These are phyloP conservation scores for Penicillium palitans DNA, from an alignment of 2,329 filamentous ascomycete genomes.

Conservation along the genomic window DNA sequence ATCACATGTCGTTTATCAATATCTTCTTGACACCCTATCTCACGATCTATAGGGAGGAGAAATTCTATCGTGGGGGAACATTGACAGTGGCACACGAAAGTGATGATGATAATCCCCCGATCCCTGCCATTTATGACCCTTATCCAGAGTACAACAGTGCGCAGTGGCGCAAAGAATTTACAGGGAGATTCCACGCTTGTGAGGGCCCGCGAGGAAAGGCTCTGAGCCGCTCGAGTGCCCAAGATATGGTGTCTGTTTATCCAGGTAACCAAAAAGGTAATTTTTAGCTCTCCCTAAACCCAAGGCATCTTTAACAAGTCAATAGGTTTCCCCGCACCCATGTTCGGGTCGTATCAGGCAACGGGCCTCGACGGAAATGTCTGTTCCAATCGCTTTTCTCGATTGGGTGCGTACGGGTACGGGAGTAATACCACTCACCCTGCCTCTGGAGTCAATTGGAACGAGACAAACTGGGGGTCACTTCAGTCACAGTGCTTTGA, in stretches of 20 bases:
- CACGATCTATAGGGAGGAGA: not conserved
- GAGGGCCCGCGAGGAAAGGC: conserved; percentile 57
- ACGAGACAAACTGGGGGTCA: conserved; percentile 66
- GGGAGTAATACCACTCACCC: conserved; percentile 27
- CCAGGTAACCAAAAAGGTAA: conserved; percentile 26
- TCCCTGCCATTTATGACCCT: conserved; percentile 59
- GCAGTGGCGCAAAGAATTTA: conserved; percentile 57
- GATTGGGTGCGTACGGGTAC: conserved; percentile 58
- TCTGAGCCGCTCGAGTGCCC: conserved; percentile 54
- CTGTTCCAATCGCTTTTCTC: conserved; percentile 67
- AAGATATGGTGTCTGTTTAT: conserved; percentile 66
- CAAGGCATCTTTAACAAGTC: not conserved
- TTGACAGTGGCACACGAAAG: not conserved
- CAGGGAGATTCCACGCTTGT: conserved; percentile 64
- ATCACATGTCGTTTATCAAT: not conserved
- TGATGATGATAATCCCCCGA: not conserved
- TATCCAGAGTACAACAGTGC: conserved; percentile 68
- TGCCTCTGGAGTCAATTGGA: conserved; percentile 49
- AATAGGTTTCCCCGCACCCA: conserved; percentile 57
- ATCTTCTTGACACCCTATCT: not conserved
- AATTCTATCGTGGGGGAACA: not conserved
- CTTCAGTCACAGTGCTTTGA: conserved; percentile 66
- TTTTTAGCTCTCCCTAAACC: not conserved
- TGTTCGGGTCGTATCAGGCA: conserved; percentile 62
- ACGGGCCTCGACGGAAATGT: conserved; percentile 62